Conservation (phyloP, 2,329 filamentous ascomycete genomes). For the Parastagonospora avenae region DNA sequence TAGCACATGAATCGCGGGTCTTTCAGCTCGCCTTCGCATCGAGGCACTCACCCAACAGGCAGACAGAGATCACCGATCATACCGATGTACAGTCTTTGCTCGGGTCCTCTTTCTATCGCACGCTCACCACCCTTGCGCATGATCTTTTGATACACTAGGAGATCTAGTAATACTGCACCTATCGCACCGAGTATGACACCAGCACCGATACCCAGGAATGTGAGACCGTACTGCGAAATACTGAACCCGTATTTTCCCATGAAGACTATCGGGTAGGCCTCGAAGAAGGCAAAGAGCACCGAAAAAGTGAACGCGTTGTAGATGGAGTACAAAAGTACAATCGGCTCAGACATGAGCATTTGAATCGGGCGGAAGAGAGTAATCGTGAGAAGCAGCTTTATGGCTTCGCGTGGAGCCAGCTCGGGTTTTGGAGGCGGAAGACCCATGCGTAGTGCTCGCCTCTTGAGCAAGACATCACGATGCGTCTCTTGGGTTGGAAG, state of each 20-base stretch:
- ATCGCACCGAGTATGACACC: slow-evolving; percentile 15
- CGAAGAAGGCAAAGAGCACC: slow-evolving; percentile 33
- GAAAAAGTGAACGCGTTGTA: slow-evolving; percentile 33
- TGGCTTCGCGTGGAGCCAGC: not conserved
- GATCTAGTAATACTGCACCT: slow-evolving; percentile 34
- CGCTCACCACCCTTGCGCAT: not conserved
- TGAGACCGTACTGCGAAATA: slow-evolving; percentile 6
- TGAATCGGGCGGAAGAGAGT: slow-evolving; percentile 52
- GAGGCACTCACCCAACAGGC: slow-evolving; percentile 2
- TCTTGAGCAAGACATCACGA: not conserved
- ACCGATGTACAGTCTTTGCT: slow-evolving; percentile 8
- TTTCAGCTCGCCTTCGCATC: not conserved
- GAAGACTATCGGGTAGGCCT: slow-evolving; percentile 29
- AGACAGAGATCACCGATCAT: slow-evolving; percentile 9
- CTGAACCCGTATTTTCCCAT: slow-evolving; percentile 15
- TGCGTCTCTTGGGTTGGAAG: not conserved
- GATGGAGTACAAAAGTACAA: slow-evolving; percentile 18
- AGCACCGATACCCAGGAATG: slow-evolving; percentile 27
- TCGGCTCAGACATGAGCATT: slow-evolving; percentile 40
- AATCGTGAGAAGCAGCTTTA: not conserved
- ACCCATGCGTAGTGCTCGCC: not conserved
- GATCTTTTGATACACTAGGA: slow-evolving; percentile 31
- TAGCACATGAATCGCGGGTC: not conserved
- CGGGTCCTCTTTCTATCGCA: not conserved
- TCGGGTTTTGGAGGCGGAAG: not conserved